Evolutionary conservation across 2,329 filamentous ascomycete species (phyloP), one percentile per base, ranked within the genome.

Genomic region (Stagonosporopsis chrysanthemi): DNA sequence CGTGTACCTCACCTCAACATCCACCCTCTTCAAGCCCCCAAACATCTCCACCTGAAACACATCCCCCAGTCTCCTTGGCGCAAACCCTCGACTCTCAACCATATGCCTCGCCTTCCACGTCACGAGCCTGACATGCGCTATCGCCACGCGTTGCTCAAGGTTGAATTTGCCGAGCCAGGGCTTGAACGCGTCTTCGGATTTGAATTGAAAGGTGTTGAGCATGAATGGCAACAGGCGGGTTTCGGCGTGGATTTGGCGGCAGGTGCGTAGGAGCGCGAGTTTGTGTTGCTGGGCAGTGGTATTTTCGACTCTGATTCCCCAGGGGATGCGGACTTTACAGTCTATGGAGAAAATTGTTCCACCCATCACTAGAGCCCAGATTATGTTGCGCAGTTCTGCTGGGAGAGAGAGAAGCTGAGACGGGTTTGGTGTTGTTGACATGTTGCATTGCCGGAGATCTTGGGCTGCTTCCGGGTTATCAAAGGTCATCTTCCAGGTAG

Each of bases 221-320:
- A n/a, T 28, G 38, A 58, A 45, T 0, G 50, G 56, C 2, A 58
- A 19, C 14, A 46, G 14, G 1, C 36, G 15, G 7, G 56, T 33
- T 35, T 62, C 59, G 1, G 28, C 9, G 28, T 60, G 44, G 12
- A 62, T 56, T 9, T 62, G 59, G 15, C 60, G 58, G 22, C 45
- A 50, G 2, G 56, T 58, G 17, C 38, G 50, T 6, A 58, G 50
- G 3, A 58, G 38, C 1, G 50, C 39, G 23, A 58, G 49, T 7
- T 7, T 29, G 35, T 58, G 46, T 11, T 29, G 22, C n/a, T 35
- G 17, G 28, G 35, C 24, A 6, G 49, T 49, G 19, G 24, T 7
- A 12, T 53, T 50, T n/a, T 17, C 28, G 1, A 40, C 40, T 1
- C 19, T 14, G 23, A 29, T 19, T 6, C 47, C 47, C 54, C 54